Evolutionary conservation across 176 grass and related monocot genomes (phyloP).

Genomic region (Carex parvula): DNA sequence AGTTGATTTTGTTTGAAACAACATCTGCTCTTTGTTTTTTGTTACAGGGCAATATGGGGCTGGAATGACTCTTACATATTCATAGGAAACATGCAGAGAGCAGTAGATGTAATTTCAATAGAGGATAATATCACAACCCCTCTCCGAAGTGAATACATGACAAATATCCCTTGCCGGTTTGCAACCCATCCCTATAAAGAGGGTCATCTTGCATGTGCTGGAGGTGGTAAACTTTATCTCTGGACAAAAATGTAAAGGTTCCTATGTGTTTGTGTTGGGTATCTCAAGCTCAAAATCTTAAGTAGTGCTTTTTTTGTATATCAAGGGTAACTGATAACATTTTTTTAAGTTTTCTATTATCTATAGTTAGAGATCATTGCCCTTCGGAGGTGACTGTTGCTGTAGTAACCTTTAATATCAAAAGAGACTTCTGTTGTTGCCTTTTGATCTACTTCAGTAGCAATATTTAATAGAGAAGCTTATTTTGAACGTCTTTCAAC

Average conservation of each 20-base stretch:
- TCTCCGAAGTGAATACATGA: conserved; percentile 34
- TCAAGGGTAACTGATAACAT: not conserved
- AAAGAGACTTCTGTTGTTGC: too few relatives aligned
- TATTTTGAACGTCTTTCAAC: not conserved
- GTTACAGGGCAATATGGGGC: conserved; percentile 45
- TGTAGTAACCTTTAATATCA: too few relatives aligned
- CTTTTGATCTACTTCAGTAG: too few relatives aligned
- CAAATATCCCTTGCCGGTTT: conserved; percentile 26
- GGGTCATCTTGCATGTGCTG: conserved; percentile 32
- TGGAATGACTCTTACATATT: conserved; percentile 41
- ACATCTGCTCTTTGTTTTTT: not conserved
- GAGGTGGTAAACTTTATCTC: conserved; percentile 31
- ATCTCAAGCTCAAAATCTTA: not conserved
- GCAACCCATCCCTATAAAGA: conserved; percentile 23
- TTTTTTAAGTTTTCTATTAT: not conserved
- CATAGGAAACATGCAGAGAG: conserved; percentile 39
- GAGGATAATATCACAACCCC: not conserved
- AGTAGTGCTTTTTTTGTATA: not conserved
- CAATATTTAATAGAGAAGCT: not conserved
- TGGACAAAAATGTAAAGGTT: conserved; percentile 14
- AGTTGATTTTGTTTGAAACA: not conserved
- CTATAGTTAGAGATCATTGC: not conserved
- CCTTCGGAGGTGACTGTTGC: too few relatives aligned
- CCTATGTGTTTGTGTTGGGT: not conserved
- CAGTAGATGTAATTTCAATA: conserved; percentile 38